phyloP scores from a whole-genome alignment of 352 stramenopile species.

The Pythium sukuiense region DNA sequence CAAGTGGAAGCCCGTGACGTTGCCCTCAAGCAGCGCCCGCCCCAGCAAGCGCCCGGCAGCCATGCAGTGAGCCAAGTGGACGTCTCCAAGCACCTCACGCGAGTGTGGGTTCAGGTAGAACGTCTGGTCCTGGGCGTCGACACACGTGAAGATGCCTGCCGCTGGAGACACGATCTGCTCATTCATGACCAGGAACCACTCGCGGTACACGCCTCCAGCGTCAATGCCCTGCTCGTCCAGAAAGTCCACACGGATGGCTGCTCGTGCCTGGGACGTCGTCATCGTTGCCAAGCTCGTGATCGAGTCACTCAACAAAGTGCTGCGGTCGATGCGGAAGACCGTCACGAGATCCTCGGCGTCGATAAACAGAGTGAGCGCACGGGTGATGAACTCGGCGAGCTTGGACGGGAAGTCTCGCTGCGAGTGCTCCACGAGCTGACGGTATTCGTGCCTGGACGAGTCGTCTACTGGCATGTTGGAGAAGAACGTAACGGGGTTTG shows the following conservation, averaged over 20 bases:
- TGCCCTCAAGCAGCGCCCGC: slow-evolving; percentile 53
- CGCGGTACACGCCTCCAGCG: slow-evolving; percentile 60
- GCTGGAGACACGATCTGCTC: slow-evolving; percentile 28
- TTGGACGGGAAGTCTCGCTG: slow-evolving; percentile 35
- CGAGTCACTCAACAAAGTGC: slow-evolving; percentile 29
- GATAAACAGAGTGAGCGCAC: slow-evolving; percentile 15
- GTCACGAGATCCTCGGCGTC: slow-evolving; percentile 22
- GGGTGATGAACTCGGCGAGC: slow-evolving; percentile 37
- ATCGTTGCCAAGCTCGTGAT: slow-evolving; percentile 29
- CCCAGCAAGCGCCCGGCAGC: slow-evolving; percentile 30
- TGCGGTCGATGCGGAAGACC: slow-evolving; percentile 26
- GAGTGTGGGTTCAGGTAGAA: slow-evolving; percentile 40
- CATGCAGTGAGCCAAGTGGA: slow-evolving; percentile 33
- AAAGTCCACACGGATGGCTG: slow-evolving; percentile 53
- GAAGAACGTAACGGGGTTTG: slow-evolving; percentile 17
- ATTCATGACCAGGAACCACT: slow-evolving; percentile 62
- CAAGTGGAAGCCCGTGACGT: slow-evolving; percentile 89
- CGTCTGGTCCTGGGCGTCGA: slow-evolving; percentile 31
- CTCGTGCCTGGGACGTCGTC: slow-evolving; percentile 19
- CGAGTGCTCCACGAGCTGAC: slow-evolving; percentile 17
- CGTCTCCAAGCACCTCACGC: slow-evolving; percentile 17
- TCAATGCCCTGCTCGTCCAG: slow-evolving; percentile 55
- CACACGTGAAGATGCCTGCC: slow-evolving; percentile 28
- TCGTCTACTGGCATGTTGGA: not conserved
- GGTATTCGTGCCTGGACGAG: slow-evolving; percentile 6